phyloP scores from a whole-genome alignment of 331 rosid species.

The Quercus phellos region DNA sequence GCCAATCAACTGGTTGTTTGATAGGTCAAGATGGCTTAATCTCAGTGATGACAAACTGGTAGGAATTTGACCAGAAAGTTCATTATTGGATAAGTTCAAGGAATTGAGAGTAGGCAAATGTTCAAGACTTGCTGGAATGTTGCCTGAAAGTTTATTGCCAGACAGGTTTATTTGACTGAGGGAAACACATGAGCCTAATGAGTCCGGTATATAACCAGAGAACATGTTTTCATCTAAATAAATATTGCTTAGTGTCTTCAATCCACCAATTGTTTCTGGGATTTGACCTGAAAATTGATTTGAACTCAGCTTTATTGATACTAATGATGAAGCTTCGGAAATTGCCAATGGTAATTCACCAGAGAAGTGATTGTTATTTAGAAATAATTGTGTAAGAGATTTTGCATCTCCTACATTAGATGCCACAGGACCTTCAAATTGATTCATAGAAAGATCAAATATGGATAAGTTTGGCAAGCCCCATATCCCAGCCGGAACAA shows the following conservation, averaged over 20 bases:
- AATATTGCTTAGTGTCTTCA: constrained; percentile 52
- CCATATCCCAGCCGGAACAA: constrained; percentile 78
- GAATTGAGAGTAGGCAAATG: constrained; percentile 63
- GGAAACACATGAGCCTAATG: constrained; percentile 65
- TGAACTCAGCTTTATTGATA: constrained; percentile 43
- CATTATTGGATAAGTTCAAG: constrained; percentile 68
- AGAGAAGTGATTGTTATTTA: constrained; percentile 55
- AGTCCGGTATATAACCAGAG: constrained; percentile 66
- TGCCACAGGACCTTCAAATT: constrained; percentile 68
- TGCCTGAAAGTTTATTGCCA: constrained; percentile 57
- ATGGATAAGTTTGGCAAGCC: constrained; percentile 53
- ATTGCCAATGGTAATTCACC: constrained; percentile 62
- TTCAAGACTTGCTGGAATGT: constrained; percentile 60
- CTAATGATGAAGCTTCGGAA: constrained; percentile 55
- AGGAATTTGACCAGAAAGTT: constrained; percentile 72
- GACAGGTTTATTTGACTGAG: constrained; percentile 59
- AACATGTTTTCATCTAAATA: constrained; percentile 48
- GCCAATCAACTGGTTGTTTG: constrained; percentile 63
- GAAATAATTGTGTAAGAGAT: constrained; percentile 53
- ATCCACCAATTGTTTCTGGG: constrained; percentile 61
- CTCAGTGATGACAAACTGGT: constrained; percentile 41
- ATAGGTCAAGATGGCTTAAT: constrained; percentile 80
- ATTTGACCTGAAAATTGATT: constrained; percentile 63
- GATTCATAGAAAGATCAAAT: constrained; percentile 65
- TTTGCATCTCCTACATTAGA: constrained; percentile 64